phyloP scores from a whole-genome alignment of 805 yeast species.

The Clavispora fructus region DNA sequence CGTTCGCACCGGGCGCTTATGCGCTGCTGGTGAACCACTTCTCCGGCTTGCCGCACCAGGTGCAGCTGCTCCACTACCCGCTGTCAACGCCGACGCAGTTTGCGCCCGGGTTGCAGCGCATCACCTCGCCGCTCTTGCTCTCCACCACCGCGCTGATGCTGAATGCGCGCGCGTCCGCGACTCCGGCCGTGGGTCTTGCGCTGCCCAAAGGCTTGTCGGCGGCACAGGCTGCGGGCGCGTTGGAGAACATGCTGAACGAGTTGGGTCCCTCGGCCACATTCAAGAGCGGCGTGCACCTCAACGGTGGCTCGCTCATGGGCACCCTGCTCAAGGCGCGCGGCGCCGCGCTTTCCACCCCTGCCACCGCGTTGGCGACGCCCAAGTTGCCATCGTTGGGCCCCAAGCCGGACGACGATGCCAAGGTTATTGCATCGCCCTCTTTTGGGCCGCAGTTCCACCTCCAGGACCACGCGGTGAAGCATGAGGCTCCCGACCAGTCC shows the following conservation, averaged over 20 bases:
- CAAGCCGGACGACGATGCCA: conserved; percentile 3
- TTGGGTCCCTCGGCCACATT: conserved; percentile 41
- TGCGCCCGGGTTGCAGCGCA: conserved; percentile 58
- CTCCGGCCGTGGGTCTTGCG: conserved; percentile 5
- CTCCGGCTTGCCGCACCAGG: conserved; percentile 23
- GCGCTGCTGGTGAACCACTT: conserved; percentile 15
- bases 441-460: conserved; percentile 42
- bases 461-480: conserved; percentile 6
- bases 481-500: conserved; percentile 6
- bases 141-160: conserved; percentile 45
- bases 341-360: conserved; percentile 29
- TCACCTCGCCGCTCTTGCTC: conserved; percentile 60
- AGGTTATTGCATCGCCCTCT: conserved; percentile 35
- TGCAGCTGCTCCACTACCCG: conserved; percentile 61
- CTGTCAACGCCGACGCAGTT: conserved; percentile 66
- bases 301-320: conserved; percentile 32
- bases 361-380: conserved; percentile 30
- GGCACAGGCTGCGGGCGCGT: conserved; percentile 39
- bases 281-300: conserved; percentile 18
- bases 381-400: conserved; percentile 29
- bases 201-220: conserved; percentile 16
- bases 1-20: conserved; percentile 6
- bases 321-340: background rate
- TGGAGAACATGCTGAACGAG: conserved; percentile 40
- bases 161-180: conserved; percentile 27